Conservation (phyloP, 768 basidiomycete species). For the Auriscalpium microsporum region DNA sequence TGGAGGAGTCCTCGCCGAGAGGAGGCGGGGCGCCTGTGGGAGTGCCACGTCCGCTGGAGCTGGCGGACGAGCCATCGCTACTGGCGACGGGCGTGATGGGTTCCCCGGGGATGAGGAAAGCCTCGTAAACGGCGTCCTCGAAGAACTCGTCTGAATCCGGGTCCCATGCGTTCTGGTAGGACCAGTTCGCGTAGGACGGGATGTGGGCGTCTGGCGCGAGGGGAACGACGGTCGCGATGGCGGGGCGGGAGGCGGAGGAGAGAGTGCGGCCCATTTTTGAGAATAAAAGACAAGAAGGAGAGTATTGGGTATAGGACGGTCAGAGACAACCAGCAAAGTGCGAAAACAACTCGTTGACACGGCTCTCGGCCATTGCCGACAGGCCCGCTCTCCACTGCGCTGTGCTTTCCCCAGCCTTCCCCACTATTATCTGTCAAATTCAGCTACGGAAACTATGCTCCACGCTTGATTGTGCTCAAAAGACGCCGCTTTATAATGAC, state of each 20-base stretch:
- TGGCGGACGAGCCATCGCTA: constrained; percentile 9
- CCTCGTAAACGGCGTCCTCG: constrained; percentile 15
- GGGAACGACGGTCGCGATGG: constrained; percentile 4
- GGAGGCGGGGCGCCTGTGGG: constrained; percentile 7
- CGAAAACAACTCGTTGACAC: too few species aligned
- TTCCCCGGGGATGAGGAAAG: constrained; percentile 8
- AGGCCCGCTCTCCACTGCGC: too few species aligned
- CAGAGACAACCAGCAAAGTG: too few species aligned
- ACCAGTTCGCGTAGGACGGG: constrained; percentile 10
- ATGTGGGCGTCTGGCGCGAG: constrained; percentile 4
- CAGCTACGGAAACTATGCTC: too few species aligned
- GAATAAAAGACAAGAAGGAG: background rate
- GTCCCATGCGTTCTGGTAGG: constrained; percentile 16
- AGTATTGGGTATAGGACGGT: background rate
- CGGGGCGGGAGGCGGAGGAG: background rate
- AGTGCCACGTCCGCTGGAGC: constrained; percentile 12
- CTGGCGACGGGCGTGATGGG: constrained; percentile 6
- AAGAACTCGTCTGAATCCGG: constrained; percentile 18
- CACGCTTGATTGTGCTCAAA: too few species aligned
- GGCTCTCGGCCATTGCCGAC: too few species aligned
- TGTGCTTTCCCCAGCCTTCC: too few species aligned
- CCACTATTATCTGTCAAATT: too few species aligned
- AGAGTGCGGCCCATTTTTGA: constrained; percentile 14
- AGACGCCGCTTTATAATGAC: too few species aligned
- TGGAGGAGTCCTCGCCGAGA: background rate